These are phyloP conservation scores for Thermochaetoides thermophila DNA, from an alignment of 495 filamentous ascomycete species.

Conservation along the genomic window DNA sequence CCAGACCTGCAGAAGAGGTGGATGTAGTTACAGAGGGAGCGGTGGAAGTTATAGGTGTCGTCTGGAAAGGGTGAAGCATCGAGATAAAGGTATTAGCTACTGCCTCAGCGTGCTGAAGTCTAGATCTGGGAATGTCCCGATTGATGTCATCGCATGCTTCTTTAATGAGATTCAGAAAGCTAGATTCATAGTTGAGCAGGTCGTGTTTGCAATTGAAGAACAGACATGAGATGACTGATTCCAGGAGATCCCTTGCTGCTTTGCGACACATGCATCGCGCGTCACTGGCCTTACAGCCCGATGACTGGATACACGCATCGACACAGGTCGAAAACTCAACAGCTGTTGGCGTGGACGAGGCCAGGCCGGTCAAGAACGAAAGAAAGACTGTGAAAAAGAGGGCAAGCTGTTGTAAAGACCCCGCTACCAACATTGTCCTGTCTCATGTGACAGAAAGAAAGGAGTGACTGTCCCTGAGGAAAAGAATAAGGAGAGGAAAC, in stretches of 20 bases:
- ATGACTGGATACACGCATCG: constrained; percentile 9
- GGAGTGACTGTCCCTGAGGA: too few species aligned
- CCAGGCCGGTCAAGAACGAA: constrained; percentile 1
- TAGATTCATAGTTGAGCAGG: constrained; percentile 8
- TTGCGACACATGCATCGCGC: constrained; percentile 16
- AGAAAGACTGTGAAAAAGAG: constrained; percentile 4
- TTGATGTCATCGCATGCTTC: constrained; percentile 9
- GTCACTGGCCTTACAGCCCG: constrained; percentile 10
- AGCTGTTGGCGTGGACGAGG: constrained; percentile 3
- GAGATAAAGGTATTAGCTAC: constrained; percentile 10
- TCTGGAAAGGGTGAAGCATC: constrained; percentile 5
- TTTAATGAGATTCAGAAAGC: constrained; percentile 13
- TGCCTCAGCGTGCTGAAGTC: constrained; percentile 10
- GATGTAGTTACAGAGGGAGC: constrained; percentile 2
- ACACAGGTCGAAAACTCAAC: constrained; percentile 13
- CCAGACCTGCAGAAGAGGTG: constrained; percentile 1
- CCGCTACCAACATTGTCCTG: constrained; percentile 7
- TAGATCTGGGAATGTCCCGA: constrained; percentile 9
- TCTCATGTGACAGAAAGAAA: too few species aligned
- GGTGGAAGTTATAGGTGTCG: too few species aligned
- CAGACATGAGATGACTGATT: constrained; percentile 15
- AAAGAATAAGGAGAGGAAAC: too few species aligned
- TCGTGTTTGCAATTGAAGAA: constrained; percentile 16
- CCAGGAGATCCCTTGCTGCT: constrained; percentile 10
- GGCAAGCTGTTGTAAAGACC: constrained; percentile 4